Percentiles rank a stretch among this genome's conserved stretches.
These are phyloP conservation scores for Phascolomyces articulosus DNA, from an alignment of 371 early-diverging fungal species.

Conservation along the genomic window DNA sequence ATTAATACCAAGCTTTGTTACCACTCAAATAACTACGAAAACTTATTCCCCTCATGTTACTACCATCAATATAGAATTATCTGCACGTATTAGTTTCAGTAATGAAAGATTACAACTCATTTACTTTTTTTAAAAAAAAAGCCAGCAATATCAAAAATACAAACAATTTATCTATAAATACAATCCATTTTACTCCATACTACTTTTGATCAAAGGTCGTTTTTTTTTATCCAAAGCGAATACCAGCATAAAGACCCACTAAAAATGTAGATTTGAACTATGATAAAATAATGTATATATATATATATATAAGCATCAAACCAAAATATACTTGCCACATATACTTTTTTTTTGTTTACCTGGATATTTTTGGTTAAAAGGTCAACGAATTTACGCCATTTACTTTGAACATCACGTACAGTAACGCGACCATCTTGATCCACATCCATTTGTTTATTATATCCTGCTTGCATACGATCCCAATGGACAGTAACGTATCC, in stretches of 20 bases:
- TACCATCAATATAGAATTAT: too few species aligned
- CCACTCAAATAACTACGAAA: too few species aligned
- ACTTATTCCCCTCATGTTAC: too few species aligned
- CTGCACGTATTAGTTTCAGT: too few species aligned
- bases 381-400: slow-evolving; percentile 41
- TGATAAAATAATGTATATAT: too few species aligned
- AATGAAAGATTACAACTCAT: too few species aligned
- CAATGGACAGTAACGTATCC: slow-evolving; percentile 62
- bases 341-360: background rate
- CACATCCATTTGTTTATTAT: slow-evolving; percentile 37
- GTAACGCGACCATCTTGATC: slow-evolving; percentile 58
- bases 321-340: background rate
- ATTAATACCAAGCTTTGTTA: too few species aligned
- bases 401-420: slow-evolving; percentile 38
- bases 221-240: slow-evolving; percentile 58
- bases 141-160: too few species aligned
- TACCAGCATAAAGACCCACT: slow-evolving; percentile 53
- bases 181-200: too few species aligned
- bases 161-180: too few species aligned
- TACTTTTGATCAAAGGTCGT: too few species aligned
- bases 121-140: too few species aligned
- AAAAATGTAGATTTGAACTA: slow-evolving; percentile 60
- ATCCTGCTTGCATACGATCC: slow-evolving; percentile 49
- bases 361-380: slow-evolving; percentile 61
- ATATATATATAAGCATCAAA: background rate